Evolutionary conservation across 768 basidiomycete genomes (phyloP), one percentile per base, ranked within the genome.

Genomic region (Rhizopogon vulgaris): DNA sequence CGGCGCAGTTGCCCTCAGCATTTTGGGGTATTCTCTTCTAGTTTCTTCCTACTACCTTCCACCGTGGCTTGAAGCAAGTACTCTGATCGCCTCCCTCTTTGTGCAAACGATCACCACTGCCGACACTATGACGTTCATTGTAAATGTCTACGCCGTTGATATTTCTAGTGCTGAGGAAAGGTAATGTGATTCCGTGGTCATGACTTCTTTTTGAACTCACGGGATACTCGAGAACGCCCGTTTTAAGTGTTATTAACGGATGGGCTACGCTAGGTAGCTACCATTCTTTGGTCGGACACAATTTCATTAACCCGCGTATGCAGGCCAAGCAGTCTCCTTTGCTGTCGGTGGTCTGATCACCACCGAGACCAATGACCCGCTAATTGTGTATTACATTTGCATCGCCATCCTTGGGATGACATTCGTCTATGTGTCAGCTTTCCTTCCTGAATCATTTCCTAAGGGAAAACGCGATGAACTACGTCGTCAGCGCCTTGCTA

Each of bases 381-480:
- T 60, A 0, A 53, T 59, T 0, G 68, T 71, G 9, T 66, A 60
- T 38, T 54, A 60, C 27, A 34, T 58, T 6, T 55, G 60, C 6
- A 46, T 46, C 1, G 49, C 41, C 1, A 42, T 69, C n/a, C 57
- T 59, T 38, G 38, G 40, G 6, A 15, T 38, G 3, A 50, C 41
- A 15, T 51, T 66, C 30, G 15, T 68, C 10, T 70, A 67, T 38
- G 52, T 61, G 1, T 27, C 47, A n/a, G 45, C 49, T 10, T 15
- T 66, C 22, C 58, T 70, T 3, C 68, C 69, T 1, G 69, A 71
- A 52, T 62, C 69, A 10, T 63, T 70, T 18, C 56, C 63, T 0
- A 48, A 66, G 32, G 55, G 59, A 11, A 64, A 61, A 25, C 56
- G 62, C 17, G 56, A 57, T 0, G 55, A 55, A 25, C 45, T 66